Base-by-base conservation (phyloP, 208 protist species). In the Acanthamoeba healyi region DNA sequence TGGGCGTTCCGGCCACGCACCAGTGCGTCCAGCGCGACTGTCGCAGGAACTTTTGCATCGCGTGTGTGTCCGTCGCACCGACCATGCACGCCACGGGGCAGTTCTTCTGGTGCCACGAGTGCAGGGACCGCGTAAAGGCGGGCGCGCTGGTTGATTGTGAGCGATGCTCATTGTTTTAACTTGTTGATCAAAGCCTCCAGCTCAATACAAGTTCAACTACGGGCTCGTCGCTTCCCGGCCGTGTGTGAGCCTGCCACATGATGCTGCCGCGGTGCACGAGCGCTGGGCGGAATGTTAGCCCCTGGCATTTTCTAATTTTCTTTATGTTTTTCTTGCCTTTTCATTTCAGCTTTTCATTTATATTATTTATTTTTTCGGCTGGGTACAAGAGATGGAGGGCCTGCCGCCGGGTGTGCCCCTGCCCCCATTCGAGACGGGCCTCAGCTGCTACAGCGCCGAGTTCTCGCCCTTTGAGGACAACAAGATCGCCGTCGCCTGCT, bases 381-480 rank as follows among this genome's bases (percentile, higher is more conserved):
- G 49, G 49, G 49, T 6, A 54, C 49, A 54, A 34, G 58, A 65
- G 58, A 70, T 70, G 61, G 61, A 70, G n/a, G 61, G 61, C 61
- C 29, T 70, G 29, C 61, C 61, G 4, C 61, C 61, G n/a, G n/a
- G n/a, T 36, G 61, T 29, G 24, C 61, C 61, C 0, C 15, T 84
- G n/a, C 82, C 82, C 40, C 87, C 87, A 10, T 92, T 92, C 87
- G 15, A 72, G 10, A 77, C 87, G 42, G 42, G 46, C 9, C 61
- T 92, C n/a, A 92, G 87, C 58, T 67, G 87, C 58, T 92, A 92
- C 40, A 56, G 42, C 26, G 32, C 49, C 9, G 87, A 95, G 19
- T 97, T 96, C 32, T 94, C 81, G 46, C 95, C 96, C 34, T 97
- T 96, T 42, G 96, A 97, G 34, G 95, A 96, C 42, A 82, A 95